Evolutionary conservation across 306 rosid species (phyloP), one percentile per base, ranked within the genome.

Genomic region (Vicia faba): DNA sequence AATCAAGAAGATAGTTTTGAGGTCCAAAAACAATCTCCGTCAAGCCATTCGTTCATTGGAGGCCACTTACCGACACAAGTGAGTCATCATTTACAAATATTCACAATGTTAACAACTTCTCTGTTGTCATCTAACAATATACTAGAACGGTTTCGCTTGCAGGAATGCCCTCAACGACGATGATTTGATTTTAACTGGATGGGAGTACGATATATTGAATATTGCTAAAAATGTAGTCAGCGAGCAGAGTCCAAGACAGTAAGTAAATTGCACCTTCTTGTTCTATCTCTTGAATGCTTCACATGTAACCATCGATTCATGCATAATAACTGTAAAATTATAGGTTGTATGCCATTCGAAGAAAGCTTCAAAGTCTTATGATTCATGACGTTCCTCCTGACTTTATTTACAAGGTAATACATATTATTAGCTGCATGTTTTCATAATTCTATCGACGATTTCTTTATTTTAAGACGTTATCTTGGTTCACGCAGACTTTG

Each of bases 181-280:
- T 49, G 87, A 76, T 59, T 66, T 59, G 25, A 72, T 87, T 64
- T 73, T 92, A 69, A 84, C 85, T 11, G 98, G 96, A 8, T 92
- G 98, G 98, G 95, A 92, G 70, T 84, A 89, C 15, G 88, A 85
- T 28, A 84, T 92, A 66, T 74, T 82, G 46, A 75, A 79, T 70
- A 83, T 92, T 74, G 95, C 96, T 45, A 79, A 81, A 78, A 69
- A 68, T 19, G 78, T 87, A 72, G 59, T 79, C 23, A 75, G 82
- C 35, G 95, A 92, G 73, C 92, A 89, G 79, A 87, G 91, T 87
- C 87, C 96, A 5, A 87, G 78, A 84, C 95, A 84, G 96, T 89
- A 79, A 78, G 91, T 55, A 58, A 44, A 16, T 26, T n/a, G 26
- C 41, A 33, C 54, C 44, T 11, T 0, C 4, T 5, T 50, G n/a